Base-by-base conservation (phyloP, 257 asterid species). In the Leptodermis oblonga region DNA sequence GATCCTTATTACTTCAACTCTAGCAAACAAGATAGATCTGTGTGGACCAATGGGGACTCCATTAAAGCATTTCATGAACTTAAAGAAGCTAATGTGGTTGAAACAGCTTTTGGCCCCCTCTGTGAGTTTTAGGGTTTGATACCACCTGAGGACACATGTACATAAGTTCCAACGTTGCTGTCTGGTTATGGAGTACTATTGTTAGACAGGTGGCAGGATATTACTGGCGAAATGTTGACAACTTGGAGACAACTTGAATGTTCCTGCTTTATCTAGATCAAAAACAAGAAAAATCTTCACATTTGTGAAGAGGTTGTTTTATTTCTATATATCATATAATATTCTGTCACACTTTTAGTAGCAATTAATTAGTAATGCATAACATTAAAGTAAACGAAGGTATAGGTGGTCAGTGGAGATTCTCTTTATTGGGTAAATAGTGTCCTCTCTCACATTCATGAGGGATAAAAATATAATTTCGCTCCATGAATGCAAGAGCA, bases 211-310 rank as follows among this genome's bases (percentile, higher is more conserved):
- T 74, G 79, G 54, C 67, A 62, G 5, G 1, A n/a, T n/a, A 42
- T 53, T 17, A 69, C 15, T 69, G 74, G 70, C n/a, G n/a, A 36
- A 61, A 55, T 33, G 56, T 62, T 62, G 61, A 56, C 67, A 68
- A 30, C 37, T 62, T 62, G 67, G 74, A 69, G 74, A 69, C 79
- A 74, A 74, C 78, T 67, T 74, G 67, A 55, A 75, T 69, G 71
- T 46, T 67, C 56, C 12, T 75, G 71, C 67, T 30, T 48, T 63
- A 15, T 36, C 17, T 4, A 49, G 54, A 5, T 45, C n/a, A 37
- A 67, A 26, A 18, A 48, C 28, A 12, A 15, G 31, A 37, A 49
- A 55, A 56, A 56, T 10, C 59, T 25, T 1, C 0, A 25, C 31
- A 49, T 34, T 45, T 72, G 30, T 53, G 72, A 14, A 62, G 49